Conservation (phyloP, 1,284 basidiomycete genomes). For the Naganishia albida region DNA sequence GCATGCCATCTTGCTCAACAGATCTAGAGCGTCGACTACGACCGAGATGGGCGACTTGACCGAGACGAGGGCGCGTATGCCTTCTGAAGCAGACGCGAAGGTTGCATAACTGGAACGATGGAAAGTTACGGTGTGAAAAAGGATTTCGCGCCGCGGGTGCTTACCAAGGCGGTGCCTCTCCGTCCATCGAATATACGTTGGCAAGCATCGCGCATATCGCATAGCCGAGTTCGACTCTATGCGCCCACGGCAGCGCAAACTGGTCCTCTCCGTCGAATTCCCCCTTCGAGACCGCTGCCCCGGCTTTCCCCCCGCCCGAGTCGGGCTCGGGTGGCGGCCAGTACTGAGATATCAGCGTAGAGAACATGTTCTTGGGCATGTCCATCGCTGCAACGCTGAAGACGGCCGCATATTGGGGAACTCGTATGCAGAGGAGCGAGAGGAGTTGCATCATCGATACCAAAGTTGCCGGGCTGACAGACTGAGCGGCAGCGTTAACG, state of each 20-base stretch:
- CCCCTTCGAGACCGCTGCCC: neutral
- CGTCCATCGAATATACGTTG: conserved; percentile 7
- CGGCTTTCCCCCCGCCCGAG: neutral
- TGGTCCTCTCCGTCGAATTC: neutral
- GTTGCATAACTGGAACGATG: neutral
- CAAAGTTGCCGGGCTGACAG: neutral
- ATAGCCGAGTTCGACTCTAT: conserved; percentile 3
- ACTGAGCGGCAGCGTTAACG: neutral
- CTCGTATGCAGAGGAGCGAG: conserved; percentile 6
- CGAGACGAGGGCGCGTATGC: conserved; percentile 5
- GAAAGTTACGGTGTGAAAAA: neutral
- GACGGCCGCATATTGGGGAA: conserved; percentile 9
- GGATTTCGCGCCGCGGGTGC: neutral
- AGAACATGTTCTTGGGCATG: conserved; percentile 13
- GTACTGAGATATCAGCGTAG: conserved; percentile 5
- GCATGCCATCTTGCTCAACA: conserved; percentile 4
- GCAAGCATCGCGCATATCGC: conserved; percentile 8
- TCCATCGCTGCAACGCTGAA: conserved; percentile 1
- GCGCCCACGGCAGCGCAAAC: conserved; percentile 4
- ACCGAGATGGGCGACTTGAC: conserved; percentile 13
- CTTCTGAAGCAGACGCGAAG: conserved; percentile 15
- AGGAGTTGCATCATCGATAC: conserved; percentile 23
- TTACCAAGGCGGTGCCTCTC: conserved; percentile 2
- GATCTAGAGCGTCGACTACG: conserved; percentile 13
- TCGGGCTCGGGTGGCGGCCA: conserved; percentile 3